Percentiles rank a stretch among this genome's conserved stretches.
Evolutionary conservation across 2,329 filamentous ascomycete genomes (phyloP).

Genomic region (Paracorniculantispora psalliotae): DNA sequence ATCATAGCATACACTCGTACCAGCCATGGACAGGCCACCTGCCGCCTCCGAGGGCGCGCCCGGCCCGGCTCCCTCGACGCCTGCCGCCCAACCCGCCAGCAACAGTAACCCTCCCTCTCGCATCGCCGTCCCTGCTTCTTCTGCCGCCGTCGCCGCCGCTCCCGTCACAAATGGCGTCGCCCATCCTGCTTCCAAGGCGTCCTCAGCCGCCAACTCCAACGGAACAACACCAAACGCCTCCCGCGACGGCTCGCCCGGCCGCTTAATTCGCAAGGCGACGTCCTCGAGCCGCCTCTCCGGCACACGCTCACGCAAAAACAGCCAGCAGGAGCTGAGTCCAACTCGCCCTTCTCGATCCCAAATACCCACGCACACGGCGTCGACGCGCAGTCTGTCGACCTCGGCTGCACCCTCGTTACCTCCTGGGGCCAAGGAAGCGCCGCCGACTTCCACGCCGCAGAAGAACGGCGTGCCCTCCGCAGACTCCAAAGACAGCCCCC

Average conservation of each 20-base stretch:
- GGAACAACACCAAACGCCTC: constrained; percentile 34
- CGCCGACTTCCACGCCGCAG: constrained; percentile 59
- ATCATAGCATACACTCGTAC: constrained; percentile 19
- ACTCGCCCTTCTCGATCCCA: constrained; percentile 46
- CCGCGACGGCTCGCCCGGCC: constrained; percentile 45
- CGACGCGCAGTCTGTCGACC: constrained; percentile 64
- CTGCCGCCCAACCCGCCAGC: constrained; percentile 19
- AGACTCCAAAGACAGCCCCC: constrained; percentile 53
- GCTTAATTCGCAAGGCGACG: constrained; percentile 32
- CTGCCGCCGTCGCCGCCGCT: neutral
- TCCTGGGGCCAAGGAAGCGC: constrained; percentile 53
- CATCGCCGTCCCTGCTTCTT: neutral
- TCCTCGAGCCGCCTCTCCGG: constrained; percentile 31
- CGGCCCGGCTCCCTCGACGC: constrained; percentile 19
- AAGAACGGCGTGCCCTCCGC: constrained; percentile 47
- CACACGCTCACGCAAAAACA: constrained; percentile 60
- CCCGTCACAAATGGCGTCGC: neutral
- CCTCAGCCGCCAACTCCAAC: constrained; percentile 33
- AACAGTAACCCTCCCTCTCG: constrained; percentile 16
- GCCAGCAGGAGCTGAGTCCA: constrained; percentile 59
- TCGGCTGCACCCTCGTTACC: constrained; percentile 62
- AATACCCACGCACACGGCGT: constrained; percentile 55
- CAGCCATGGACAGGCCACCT: constrained; percentile 33
- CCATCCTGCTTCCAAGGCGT: constrained; percentile 14
- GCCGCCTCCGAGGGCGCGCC: constrained; percentile 23